Evolutionary conservation across 228 moss, liverwort and hornwort species (phyloP).

Genomic region (Sphagnum magellanicum): DNA sequence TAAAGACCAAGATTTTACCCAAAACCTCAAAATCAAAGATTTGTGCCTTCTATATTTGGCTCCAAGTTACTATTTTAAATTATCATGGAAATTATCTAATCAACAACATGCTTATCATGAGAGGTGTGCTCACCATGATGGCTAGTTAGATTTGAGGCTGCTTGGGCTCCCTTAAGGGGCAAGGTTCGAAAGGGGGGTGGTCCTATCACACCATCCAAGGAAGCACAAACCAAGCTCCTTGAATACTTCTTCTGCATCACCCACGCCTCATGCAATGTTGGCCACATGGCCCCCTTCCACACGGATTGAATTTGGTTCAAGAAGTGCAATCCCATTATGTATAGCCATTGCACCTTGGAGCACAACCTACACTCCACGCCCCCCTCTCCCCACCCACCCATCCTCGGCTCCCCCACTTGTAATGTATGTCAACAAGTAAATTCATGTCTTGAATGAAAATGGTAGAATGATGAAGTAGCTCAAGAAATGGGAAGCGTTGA

Average conservation of each 20-base stretch:
- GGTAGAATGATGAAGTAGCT: too few relatives aligned
- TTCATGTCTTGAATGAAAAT: too few relatives aligned
- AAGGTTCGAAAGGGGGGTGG: conserved; percentile 90
- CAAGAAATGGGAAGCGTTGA: neutral
- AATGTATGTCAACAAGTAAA: too few relatives aligned
- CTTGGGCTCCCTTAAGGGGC: conserved; percentile 36
- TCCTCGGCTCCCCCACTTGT: too few relatives aligned
- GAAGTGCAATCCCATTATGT: conserved; percentile 64
- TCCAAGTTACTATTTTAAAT: too few relatives aligned
- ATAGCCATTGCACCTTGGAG: conserved; percentile 56
- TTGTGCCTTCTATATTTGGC: too few relatives aligned
- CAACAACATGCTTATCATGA: neutral
- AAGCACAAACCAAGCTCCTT: conserved; percentile 60
- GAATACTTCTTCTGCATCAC: conserved; percentile 82
- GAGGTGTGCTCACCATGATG: conserved; percentile 4
- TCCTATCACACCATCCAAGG: conserved; percentile 49
- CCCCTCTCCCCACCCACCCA: neutral
- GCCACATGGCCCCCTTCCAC: conserved; percentile 84
- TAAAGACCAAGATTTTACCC: too few relatives aligned
- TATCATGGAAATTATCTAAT: neutral
- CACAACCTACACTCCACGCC: conserved; percentile 44
- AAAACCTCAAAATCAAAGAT: too few relatives aligned
- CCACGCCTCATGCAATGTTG: conserved; percentile 84
- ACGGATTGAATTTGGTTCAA: conserved; percentile 65
- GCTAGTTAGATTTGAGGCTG: conserved; percentile 13